These are phyloP conservation scores for Phytopythium mirpurense DNA, from an alignment of 352 stramenopile genomes.

Conservation along the genomic window DNA sequence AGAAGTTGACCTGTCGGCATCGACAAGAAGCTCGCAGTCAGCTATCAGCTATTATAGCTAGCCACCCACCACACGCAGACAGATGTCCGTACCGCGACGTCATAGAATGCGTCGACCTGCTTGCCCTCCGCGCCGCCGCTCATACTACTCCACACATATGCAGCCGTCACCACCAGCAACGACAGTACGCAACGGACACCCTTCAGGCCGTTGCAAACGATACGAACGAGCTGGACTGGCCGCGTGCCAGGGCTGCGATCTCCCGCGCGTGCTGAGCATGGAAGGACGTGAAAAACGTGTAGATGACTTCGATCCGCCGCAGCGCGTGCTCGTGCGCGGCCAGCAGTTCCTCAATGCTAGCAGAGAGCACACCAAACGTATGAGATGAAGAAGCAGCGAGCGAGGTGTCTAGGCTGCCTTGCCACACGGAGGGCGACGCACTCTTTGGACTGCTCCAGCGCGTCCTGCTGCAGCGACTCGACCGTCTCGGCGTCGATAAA, in stretches of 20 bases:
- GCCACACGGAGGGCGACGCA: too few relatives aligned
- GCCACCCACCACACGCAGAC: too few relatives aligned
- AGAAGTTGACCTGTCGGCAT: constrained; percentile 52
- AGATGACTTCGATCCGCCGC: constrained; percentile 49
- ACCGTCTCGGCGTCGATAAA: constrained; percentile 83
- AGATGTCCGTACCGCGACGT: constrained; percentile 37
- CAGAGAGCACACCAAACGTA: background rate
- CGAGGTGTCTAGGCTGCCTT: too few relatives aligned
- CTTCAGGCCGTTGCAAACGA: too few relatives aligned
- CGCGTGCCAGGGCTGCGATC: constrained; percentile 23
- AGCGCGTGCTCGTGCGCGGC: constrained; percentile 54
- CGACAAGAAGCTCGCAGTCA: background rate
- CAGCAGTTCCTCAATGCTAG: constrained; percentile 67
- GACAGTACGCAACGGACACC: too few relatives aligned
- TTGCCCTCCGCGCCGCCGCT: constrained; percentile 15
- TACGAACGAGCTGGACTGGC: constrained; percentile 4
- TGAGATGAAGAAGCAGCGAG: too few relatives aligned
- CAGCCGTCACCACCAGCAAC: too few relatives aligned
- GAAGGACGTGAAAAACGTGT: constrained; percentile 63
- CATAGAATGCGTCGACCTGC: constrained; percentile 35
- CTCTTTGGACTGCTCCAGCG: constrained; percentile 66
- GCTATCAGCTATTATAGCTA: too few relatives aligned
- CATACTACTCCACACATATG: too few relatives aligned
- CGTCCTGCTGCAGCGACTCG: constrained; percentile 69
- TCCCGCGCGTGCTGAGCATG: constrained; percentile 29